These are phyloP conservation scores for Solanum etuberosum DNA, from an alignment of 257 asterid genomes.

Conservation along the genomic window DNA sequence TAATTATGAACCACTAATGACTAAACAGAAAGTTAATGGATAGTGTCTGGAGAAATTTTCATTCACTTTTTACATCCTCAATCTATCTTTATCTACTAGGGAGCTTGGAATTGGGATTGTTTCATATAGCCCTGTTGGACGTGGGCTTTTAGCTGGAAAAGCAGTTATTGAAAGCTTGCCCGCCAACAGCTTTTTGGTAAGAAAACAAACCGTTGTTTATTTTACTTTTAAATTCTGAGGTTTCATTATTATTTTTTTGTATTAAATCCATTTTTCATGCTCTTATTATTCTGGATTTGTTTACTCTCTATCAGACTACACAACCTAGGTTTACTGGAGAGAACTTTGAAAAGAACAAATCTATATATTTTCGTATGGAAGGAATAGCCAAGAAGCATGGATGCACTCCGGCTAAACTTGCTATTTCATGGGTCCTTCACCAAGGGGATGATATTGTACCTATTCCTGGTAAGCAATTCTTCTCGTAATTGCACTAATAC, in stretches of 20 bases:
- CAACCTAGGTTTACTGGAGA: constrained; percentile 56
- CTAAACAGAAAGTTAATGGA: neutral
- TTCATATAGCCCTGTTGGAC: constrained; percentile 47
- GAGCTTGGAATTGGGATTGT: constrained; percentile 61
- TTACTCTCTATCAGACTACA: constrained; percentile 7
- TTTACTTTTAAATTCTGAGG: neutral
- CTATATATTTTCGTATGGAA: constrained; percentile 33
- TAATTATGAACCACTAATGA: neutral
- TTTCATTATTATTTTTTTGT: neutral
- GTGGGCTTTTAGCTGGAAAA: constrained; percentile 45
- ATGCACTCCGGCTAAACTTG: constrained; percentile 54
- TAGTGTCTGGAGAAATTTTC: neutral
- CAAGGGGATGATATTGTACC: constrained; percentile 48
- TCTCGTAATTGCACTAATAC: neutral
- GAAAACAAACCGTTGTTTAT: neutral
- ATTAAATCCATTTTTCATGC: neutral
- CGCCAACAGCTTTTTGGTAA: constrained; percentile 32
- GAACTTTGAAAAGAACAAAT: constrained; percentile 52
- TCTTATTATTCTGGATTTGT: neutral
- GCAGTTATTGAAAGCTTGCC: constrained; percentile 28
- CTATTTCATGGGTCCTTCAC: constrained; percentile 51
- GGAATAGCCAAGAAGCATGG: constrained; percentile 34
- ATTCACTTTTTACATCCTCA: neutral
- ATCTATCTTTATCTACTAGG: constrained; percentile 13
- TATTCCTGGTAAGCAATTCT: constrained; percentile 38